Conservation (phyloP, 306 rosid species). For the Medicago arabica region DNA sequence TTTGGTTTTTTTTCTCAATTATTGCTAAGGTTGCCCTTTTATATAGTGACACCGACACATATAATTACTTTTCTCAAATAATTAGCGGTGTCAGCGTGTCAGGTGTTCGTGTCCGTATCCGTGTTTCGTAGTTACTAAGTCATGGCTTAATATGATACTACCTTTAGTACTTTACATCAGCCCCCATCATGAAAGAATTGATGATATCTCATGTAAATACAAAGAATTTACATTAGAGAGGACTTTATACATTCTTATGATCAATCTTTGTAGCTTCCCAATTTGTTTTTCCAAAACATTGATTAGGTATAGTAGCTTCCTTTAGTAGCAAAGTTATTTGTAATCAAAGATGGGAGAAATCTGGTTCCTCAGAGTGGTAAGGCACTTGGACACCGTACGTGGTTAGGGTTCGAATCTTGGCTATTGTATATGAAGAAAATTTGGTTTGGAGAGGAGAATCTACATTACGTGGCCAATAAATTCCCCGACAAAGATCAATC, state of each 20-base stretch:
- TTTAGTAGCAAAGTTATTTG: not conserved
- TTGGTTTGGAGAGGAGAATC: not conserved
- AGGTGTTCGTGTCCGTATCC: too few species aligned
- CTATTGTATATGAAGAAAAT: too few species aligned
- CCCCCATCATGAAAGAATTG: too few species aligned
- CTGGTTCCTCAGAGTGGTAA: not conserved
- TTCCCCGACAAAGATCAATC: too few species aligned
- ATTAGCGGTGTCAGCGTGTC: too few species aligned
- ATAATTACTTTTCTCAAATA: too few species aligned
- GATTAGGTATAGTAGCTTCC: not conserved
- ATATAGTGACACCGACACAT: too few species aligned
- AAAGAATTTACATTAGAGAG: conserved; percentile 9
- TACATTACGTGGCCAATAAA: too few species aligned
- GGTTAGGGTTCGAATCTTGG: not conserved
- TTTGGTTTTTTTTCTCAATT: not conserved
- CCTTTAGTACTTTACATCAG: too few species aligned
- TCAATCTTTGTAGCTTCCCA: conserved; percentile 6
- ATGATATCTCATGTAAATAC: not conserved
- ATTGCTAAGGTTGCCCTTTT: too few species aligned
- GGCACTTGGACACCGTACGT: not conserved
- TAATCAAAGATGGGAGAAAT: not conserved
- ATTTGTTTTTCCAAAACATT: not conserved
- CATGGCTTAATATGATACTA: too few species aligned
- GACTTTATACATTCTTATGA: not conserved
- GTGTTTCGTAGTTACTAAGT: too few species aligned